phyloP scores from a whole-genome alignment of 441 rosid species.

The California macrophylla region DNA sequence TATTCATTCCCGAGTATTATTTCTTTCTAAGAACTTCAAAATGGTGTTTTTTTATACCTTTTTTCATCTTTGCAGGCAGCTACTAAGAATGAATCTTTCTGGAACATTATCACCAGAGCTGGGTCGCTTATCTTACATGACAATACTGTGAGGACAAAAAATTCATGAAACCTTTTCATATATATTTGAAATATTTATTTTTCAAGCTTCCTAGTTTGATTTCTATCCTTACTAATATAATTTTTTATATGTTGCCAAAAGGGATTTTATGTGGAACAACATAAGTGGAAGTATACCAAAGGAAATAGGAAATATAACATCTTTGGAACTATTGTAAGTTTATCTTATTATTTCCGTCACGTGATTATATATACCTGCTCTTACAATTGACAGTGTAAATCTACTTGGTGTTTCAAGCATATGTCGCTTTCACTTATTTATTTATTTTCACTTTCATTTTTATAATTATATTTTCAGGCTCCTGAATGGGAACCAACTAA shows the following conservation, averaged over 20 bases:
- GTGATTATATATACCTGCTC: background rate
- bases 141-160: constrained; percentile 48
- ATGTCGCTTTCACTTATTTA: background rate
- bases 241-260: constrained; percentile 21
- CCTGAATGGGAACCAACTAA: constrained; percentile 67
- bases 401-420: background rate
- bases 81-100: constrained; percentile 57
- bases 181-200: background rate
- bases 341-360: constrained; percentile 8
- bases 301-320: constrained; percentile 69
- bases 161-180: background rate
- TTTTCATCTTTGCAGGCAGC: constrained; percentile 47
- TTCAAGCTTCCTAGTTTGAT: background rate
- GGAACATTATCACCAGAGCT: constrained; percentile 77
- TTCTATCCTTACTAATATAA: constrained; percentile 17
- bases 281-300: constrained; percentile 74
- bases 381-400: background rate
- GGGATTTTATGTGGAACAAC: constrained; percentile 96
- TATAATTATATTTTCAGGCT: constrained; percentile 47
- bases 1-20: background rate
- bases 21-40: background rate
- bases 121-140: constrained; percentile 50
- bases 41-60: background rate
- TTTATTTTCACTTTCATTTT: constrained; percentile 1
- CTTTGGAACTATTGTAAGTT: constrained; percentile 77